Base-by-base conservation (phyloP, 2,329 filamentous ascomycete genomes). In the Penicillium sp. region DNA sequence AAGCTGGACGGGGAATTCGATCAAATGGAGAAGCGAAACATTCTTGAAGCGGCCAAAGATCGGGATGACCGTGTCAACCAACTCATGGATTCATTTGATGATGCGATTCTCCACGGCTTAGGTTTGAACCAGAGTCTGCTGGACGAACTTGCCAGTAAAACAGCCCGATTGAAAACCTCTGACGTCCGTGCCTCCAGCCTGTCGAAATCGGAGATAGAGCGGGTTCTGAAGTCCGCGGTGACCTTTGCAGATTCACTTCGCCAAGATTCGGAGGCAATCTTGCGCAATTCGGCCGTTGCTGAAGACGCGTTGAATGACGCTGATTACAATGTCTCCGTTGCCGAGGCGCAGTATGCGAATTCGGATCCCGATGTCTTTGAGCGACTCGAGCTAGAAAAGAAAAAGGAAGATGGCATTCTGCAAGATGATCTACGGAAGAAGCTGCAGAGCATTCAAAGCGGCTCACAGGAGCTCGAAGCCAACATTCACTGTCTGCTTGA, bases 241-340 rank as follows among this genome's bases (percentile, higher is more conserved):
- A 56, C 66, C 32, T 49, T 74, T 51, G 56, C 75, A 51, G 64
- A 68, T 53, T 59, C 67, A 53, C 56, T 76, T 59, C 57, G 64
- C 27, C 49, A 62, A 54, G 72, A 75, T 49, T 75, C 73, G 1
- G 72, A 74, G 52, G 66, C 68, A 7, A 72, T 76, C 27, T 62
- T 76, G 12, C 67, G 64, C 37, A 69, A 65, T 24, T 78, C 79
- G 41, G 73, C 74, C 38, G 60, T 66, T 12, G 70, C 76, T 3
- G 78, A 80, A 51, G 68, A 73, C 42, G 60, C 68, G 5, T 68
- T 79, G 47, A 80, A 79, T 49, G 68, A 75, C 25, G 72, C 75
- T 1, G 76, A 78, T 48, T 75, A 78, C 45, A 72, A 74, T 39
- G 72, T 79, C 18, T 75, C 76, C n/a, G 74, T 80, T 43, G 75